Evolutionary conservation across 2,329 filamentous ascomycete species (phyloP).

Genomic region (Trichoderma atroviride): DNA sequence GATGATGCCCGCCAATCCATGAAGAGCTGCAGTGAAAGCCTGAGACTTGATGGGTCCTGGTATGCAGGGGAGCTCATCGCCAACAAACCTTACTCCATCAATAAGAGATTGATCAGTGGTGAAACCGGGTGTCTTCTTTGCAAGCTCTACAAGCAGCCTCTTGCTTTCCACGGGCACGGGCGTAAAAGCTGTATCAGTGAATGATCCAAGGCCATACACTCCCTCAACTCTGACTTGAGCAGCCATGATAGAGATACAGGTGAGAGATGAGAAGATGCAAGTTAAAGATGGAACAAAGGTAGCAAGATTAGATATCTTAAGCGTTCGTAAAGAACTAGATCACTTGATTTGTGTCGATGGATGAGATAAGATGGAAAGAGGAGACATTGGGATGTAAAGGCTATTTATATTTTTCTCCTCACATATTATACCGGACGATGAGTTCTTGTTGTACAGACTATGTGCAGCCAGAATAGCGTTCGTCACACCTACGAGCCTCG

Average conservation of each 20-base stretch:
- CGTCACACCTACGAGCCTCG: not conserved
- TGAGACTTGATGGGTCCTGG: conserved; percentile 43
- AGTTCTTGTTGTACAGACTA: not conserved
- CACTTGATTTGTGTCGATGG: not conserved
- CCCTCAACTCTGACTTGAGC: not conserved
- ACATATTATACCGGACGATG: not conserved
- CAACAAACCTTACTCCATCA: conserved; percentile 38
- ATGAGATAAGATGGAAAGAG: not conserved
- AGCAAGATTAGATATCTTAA: not conserved
- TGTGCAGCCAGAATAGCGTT: not conserved
- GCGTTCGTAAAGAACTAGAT: not conserved
- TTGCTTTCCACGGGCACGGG: conserved; percentile 37
- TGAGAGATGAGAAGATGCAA: not conserved
- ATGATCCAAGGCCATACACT: conserved; percentile 25
- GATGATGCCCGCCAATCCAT: conserved; percentile 43
- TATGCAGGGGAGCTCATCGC: conserved; percentile 38
- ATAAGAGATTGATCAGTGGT: conserved; percentile 36
- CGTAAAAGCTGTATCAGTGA: conserved; percentile 34
- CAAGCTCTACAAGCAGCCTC: conserved; percentile 39
- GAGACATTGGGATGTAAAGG: not conserved
- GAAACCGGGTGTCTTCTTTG: conserved; percentile 39
- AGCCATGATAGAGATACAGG: not conserved
- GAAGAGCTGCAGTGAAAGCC: conserved; percentile 38
- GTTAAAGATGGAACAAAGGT: not conserved
- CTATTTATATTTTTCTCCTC: not conserved